Evolutionary conservation across 106 monocot species (phyloP), one percentile per base, ranked within the genome.

Genomic region (Apostasia shenzhenica): DNA sequence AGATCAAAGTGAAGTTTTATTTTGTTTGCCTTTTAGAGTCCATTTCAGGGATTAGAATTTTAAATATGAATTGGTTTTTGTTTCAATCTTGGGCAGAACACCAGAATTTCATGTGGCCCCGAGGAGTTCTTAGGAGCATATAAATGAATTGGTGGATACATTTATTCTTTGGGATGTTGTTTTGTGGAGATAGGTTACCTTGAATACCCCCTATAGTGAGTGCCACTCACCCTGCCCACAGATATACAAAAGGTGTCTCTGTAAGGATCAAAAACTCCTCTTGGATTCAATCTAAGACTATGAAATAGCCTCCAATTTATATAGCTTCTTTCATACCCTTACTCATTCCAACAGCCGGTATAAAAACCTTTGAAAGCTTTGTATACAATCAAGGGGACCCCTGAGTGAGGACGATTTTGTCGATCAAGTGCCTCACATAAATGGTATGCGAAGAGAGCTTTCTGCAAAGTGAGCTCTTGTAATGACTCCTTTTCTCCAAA

Each of bases 341-440:
- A 55, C 1, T 38, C n/a, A 48, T 9, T 47, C 11, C n/a, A n/a
- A 3, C 55, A 90, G 90, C n/a, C n/a, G 89, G 87, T 14, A 67
- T 45, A 26, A 84, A 74, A 47, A 83, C 87, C 0, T n/a, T n/a
- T n/a, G n/a, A 81, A 80, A 13, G 80, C 84, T 42, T 59, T 88
- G 13, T 77, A 78, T 57, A 72, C 68, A 67, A 75, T 87, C 1
- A 41, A 72, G 62, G 82, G 83, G n/a, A n/a, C n/a, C 52, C 67
- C 84, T 26, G 81, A 78, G 51, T 81, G 83, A 48, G 76, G 81
- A 67, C 63, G 54, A 62, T n/a, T 88, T 88, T 39, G 75, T 88
- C 3, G 87, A 88, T 75, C n/a, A 83, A 80, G 72, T 88, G 87
- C 76, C 41, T 88, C 49, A 78, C 69, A n/a, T n/a, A n/a, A 11